Evolutionary conservation across 139 green algal genomes (phyloP).

Genomic region (Diplosphaera chodatii): DNA sequence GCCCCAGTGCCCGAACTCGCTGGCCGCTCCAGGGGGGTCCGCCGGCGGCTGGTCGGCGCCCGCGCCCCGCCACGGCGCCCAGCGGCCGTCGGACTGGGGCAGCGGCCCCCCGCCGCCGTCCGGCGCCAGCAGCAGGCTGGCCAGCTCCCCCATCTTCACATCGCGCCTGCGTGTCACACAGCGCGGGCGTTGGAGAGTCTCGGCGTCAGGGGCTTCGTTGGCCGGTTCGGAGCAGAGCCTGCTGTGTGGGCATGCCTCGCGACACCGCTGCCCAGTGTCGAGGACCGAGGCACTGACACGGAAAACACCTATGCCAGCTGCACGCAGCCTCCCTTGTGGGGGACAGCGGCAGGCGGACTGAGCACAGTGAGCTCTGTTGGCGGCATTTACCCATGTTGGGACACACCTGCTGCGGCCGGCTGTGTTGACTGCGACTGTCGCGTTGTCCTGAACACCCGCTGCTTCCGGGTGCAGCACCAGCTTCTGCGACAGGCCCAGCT

Average conservation of each 20-base stretch:
- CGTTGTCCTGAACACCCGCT: not conserved
- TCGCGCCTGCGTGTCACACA: no score
- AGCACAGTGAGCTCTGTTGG: no score
- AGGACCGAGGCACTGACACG: no score
- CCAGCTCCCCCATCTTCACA: not conserved
- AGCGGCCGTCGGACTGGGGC: not conserved
- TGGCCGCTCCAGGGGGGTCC: not conserved
- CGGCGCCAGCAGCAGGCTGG: not conserved
- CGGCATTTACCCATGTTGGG: no score
- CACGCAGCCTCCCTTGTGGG: no score
- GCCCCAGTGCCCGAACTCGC: not conserved
- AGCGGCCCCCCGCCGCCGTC: not conserved
- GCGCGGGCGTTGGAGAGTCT: no score
- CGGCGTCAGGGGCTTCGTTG: no score
- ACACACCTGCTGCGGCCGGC: not conserved
- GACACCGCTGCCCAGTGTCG: no score
- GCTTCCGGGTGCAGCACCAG: not conserved
- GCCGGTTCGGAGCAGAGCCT: no score
- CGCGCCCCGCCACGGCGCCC: not conserved
- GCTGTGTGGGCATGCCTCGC: no score
- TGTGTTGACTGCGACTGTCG: not conserved
- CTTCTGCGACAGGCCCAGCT: not conserved
- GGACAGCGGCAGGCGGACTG: no score
- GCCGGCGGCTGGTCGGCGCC: not conserved
- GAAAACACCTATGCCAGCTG: no score